Evolutionary conservation across 2,329 filamentous ascomycete species (phyloP).

Genomic region (Aspergillus eucalypticola): DNA sequence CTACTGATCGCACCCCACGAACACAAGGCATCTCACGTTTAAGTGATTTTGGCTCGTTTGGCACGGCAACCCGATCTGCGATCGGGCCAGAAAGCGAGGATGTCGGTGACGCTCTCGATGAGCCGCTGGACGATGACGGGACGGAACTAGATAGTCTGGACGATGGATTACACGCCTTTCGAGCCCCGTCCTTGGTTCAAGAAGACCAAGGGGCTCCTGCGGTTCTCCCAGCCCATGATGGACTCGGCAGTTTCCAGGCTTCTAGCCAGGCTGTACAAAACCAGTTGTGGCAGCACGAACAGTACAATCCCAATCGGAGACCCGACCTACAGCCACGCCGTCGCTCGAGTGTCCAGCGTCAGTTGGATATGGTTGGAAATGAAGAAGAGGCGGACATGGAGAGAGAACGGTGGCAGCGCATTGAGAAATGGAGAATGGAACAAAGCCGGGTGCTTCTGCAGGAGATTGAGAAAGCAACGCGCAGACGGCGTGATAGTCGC

Average conservation of each 20-base stretch:
- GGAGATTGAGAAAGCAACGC: conserved; percentile 85
- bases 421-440: conserved; percentile 89
- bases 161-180: conserved; percentile 85
- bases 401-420: conserved; percentile 74
- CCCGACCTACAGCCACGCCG: conserved; percentile 49
- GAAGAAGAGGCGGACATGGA: conserved; percentile 62
- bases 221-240: conserved; percentile 88
- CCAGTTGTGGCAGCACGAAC: conserved; percentile 85
- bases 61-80: conserved; percentile 65
- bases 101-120: conserved; percentile 54
- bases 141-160: conserved; percentile 92
- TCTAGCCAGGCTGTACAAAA: conserved; percentile 69
- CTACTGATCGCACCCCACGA: conserved; percentile 63
- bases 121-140: conserved; percentile 53
- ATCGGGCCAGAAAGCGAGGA: conserved; percentile 20
- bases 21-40: conserved; percentile 70
- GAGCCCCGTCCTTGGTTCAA: conserved; percentile 58
- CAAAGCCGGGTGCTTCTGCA: conserved; percentile 83
- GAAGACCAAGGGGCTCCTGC: conserved; percentile 61
- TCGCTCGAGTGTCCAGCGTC: conserved; percentile 59
- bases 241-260: conserved; percentile 78
- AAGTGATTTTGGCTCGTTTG: conserved; percentile 79
- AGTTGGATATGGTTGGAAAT: conserved; percentile 58
- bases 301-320: conserved; percentile 72
- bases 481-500: conserved; percentile 55